phyloP scores from a whole-genome alignment of 108 stramenopile species.

The Aureococcus anophagefferens region DNA sequence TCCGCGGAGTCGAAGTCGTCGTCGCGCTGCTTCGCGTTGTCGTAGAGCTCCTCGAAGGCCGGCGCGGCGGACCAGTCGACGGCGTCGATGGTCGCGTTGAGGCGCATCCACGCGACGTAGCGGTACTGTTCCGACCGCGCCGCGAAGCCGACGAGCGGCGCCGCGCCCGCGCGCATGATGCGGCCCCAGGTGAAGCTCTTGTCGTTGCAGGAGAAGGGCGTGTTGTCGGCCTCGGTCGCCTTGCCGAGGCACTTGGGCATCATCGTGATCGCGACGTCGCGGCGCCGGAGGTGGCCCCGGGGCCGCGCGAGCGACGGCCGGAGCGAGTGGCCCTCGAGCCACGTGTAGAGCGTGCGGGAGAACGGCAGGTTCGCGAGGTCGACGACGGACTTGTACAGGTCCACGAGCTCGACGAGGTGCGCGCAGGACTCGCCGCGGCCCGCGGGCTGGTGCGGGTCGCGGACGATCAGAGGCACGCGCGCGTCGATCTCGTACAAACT shows the following conservation, averaged over 20 bases:
- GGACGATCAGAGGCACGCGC: slow-evolving; percentile 4
- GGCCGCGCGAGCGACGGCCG: neutral
- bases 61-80: neutral
- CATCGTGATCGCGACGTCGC: neutral
- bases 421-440: neutral
- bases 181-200: neutral
- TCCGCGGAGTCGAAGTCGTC: too few relatives aligned
- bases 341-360: neutral
- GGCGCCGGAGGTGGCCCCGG: neutral
- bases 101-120: neutral
- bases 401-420: neutral
- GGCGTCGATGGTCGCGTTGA: neutral
- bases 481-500: slow-evolving; percentile 3
- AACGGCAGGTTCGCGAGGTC: neutral
- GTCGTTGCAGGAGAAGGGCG: neutral
- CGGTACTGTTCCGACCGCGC: neutral
- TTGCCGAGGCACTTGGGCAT: neutral
- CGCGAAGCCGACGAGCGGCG: neutral
- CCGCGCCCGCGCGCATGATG: neutral
- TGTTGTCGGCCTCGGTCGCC: neutral
- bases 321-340: neutral
- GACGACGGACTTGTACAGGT: neutral
- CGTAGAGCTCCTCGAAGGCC: neutral
- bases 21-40: neutral
- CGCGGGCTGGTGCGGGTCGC: neutral